These are phyloP conservation scores for Knoxdaviesia capensis DNA, from an alignment of 2,329 filamentous ascomycete genomes.

Conservation along the genomic window DNA sequence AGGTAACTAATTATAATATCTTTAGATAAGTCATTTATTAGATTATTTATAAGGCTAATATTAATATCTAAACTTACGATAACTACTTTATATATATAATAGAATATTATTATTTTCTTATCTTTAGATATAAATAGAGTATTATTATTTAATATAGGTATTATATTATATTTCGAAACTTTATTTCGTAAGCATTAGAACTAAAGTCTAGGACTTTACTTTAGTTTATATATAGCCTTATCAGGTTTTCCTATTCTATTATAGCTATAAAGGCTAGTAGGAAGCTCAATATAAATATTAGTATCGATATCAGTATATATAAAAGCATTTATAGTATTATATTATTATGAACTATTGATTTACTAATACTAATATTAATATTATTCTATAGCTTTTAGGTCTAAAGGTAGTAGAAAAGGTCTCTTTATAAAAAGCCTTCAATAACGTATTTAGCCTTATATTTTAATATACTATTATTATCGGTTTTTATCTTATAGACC, in stretches of 20 bases:
- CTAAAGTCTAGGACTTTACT: background rate
- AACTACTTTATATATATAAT: background rate
- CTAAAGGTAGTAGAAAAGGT: background rate
- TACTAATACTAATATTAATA: no score
- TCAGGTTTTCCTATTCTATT: no score
- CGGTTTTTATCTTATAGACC: background rate
- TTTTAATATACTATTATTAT: background rate
- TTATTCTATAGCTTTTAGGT: background rate
- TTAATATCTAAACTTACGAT: background rate
- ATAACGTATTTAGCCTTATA: background rate
- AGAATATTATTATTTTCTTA: background rate
- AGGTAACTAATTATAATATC: background rate
- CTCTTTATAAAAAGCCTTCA: background rate
- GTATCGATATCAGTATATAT: no score
- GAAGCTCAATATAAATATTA: no score
- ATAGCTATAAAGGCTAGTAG: no score
- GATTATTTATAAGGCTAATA: background rate
- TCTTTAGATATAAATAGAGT: background rate
- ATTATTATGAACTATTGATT: no score
- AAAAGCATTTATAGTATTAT: no score
- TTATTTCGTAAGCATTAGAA: background rate
- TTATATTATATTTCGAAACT: no score
- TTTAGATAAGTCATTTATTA: background rate
- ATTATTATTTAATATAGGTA: background rate
- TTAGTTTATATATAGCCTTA: background rate